phyloP scores from a whole-genome alignment of 2,329 filamentous ascomycete genomes.

The Aspergillus sclerotialis region DNA sequence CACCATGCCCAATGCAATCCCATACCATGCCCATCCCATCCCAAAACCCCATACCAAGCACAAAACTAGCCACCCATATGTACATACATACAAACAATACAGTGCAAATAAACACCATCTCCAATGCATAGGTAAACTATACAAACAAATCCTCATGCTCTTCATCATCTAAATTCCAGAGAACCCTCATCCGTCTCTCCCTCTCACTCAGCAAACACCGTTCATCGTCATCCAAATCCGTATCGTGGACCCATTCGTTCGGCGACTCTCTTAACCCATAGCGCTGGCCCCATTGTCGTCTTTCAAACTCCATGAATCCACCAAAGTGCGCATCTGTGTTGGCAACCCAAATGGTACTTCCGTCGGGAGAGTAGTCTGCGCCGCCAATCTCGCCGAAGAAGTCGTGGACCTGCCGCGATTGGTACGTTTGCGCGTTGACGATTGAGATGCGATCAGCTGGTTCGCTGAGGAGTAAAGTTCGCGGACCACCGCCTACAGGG shows the following conservation, averaged over 20 bases:
- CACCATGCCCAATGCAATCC: no score
- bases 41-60: no score
- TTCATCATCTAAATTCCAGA: slow-evolving; percentile 25
- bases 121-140: no score
- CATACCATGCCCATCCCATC: no score
- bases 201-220: slow-evolving; percentile 27
- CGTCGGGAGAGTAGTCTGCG: slow-evolving; percentile 36
- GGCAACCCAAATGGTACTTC: slow-evolving; percentile 35
- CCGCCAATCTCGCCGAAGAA: slow-evolving; percentile 42
- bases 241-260: slow-evolving; percentile 32
- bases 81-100: no score
- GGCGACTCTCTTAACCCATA: slow-evolving; percentile 27
- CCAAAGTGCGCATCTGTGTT: slow-evolving; percentile 38
- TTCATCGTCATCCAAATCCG: slow-evolving; percentile 26
- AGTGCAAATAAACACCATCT: no score
- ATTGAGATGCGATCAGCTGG: slow-evolving; percentile 39
- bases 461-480: slow-evolving; percentile 36
- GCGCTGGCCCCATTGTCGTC: slow-evolving; percentile 29
- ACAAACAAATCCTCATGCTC: slow-evolving; percentile 29
- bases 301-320: slow-evolving; percentile 39
- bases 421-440: slow-evolving; percentile 38
- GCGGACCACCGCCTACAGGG: slow-evolving; percentile 37
- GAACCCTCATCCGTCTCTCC: slow-evolving; percentile 28
- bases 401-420: slow-evolving; percentile 36
- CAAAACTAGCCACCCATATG: no score